Evolutionary conservation across 1,284 basidiomycete genomes (phyloP).

Genomic region (Pyrrhoderma noxium): DNA sequence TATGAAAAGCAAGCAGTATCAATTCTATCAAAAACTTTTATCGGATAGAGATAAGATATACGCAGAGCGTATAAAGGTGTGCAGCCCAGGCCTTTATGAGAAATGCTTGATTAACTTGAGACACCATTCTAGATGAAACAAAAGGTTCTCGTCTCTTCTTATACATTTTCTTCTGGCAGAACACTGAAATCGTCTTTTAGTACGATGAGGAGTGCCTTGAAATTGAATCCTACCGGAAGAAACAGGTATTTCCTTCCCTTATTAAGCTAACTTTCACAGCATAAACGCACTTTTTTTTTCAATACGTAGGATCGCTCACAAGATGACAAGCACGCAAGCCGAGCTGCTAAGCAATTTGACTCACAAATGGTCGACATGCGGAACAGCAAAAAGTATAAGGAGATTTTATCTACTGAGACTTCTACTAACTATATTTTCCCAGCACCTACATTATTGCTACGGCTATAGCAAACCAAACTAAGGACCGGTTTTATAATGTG

Average conservation of each 20-base stretch:
- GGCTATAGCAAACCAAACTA: conserved; percentile 57
- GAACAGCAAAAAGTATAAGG: conserved; percentile 68
- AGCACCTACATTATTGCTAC: conserved; percentile 69
- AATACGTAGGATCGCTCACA: conserved; percentile 47
- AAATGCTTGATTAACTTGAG: background rate
- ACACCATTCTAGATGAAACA: conserved; percentile 50
- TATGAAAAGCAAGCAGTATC: conserved; percentile 63
- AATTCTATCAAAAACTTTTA: conserved; percentile 65
- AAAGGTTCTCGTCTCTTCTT: conserved; percentile 42
- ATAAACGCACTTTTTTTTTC: conserved; percentile 1
- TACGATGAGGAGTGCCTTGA: conserved; percentile 73
- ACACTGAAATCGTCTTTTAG: conserved; percentile 30
- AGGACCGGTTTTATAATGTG: conserved; percentile 59
- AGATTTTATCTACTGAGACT: conserved; percentile 6
- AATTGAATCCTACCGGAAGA: conserved; percentile 63
- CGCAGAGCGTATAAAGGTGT: conserved; percentile 61
- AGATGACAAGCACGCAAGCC: conserved; percentile 70
- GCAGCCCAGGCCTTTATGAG: conserved; percentile 16
- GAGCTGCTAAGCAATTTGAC: conserved; percentile 63
- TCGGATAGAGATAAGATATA: conserved; percentile 63
- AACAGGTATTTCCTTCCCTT: conserved; percentile 53
- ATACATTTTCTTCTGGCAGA: background rate
- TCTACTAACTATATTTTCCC: conserved; percentile 10
- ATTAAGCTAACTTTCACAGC: no score
- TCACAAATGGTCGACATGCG: conserved; percentile 70